Base-by-base conservation (phyloP, 2,329 filamentous ascomycete species). In the Clonostachys rosea region DNA sequence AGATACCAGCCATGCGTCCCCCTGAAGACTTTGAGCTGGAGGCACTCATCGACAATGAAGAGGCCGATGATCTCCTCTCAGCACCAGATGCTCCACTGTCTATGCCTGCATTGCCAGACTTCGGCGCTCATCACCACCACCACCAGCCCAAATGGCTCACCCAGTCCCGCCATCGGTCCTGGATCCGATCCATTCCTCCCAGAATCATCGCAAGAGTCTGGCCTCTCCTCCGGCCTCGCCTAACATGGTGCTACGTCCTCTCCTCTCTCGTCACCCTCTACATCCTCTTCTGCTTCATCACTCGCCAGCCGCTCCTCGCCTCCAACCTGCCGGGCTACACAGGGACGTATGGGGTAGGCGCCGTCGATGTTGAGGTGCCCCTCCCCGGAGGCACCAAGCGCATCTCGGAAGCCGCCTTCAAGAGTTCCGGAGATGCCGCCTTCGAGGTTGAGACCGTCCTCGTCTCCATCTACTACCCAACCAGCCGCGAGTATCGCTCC, bases 381-480 rank as follows among this genome's bases (percentile, higher is more conserved):
- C 63, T 72, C 7, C 34, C 34, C 0, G 57, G 60, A 6, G 55
- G 55, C 24, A 61, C 66, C 2, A 54, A 57, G 10, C 56, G 51
- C 16, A 53, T 66, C 9, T 61, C 64, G 4, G 58, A 67, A 6
- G 56, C 63, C 6, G 37, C 60, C 10, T 62, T 74, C 52, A 66
- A 58, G 39, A 53, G 50, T 10, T 62, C 62, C 0, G 60, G 61
- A 11, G 52, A 63, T 18, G 66, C 67, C 3, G 72, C 71, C 0
- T 77, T 76, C 43, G 63, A 70, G 17, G 54, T 76, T 1, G 59
- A 73, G 48, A 74, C 71, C 2, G 71, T 76, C 5, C 62, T 78
- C 5, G 74, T 77, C 49, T 73, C 73, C 1, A 48, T 78, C 4
- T 77, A 76, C 59, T 76, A 78, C 42, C 74, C 74, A 3, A 56